Evolutionary conservation across 257 asterid species (phyloP).

Genomic region (Solanum gracilifrons): DNA sequence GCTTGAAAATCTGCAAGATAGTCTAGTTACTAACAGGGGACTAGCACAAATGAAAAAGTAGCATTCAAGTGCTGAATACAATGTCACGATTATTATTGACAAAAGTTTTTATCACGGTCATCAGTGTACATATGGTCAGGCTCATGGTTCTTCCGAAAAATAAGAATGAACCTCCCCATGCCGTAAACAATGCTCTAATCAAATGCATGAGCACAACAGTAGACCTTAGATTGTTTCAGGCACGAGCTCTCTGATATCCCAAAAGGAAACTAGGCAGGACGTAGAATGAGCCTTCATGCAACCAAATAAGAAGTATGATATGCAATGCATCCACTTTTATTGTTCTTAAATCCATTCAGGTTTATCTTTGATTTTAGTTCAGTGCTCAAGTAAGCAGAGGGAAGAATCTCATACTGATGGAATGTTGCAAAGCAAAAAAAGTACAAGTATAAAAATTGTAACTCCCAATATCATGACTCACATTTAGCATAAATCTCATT

Average conservation of each 20-base stretch:
- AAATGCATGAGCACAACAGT: neutral
- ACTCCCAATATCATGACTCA: slow-evolving; percentile 23
- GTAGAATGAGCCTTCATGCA: neutral
- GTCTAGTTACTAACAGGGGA: neutral
- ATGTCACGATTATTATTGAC: neutral
- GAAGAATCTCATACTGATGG: neutral
- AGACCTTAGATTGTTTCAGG: neutral
- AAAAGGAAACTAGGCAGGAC: neutral
- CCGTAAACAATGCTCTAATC: neutral
- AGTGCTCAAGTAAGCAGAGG: neutral
- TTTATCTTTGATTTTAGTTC: neutral
- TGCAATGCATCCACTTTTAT: neutral
- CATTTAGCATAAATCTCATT: slow-evolving; percentile 93
- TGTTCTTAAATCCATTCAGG: neutral
- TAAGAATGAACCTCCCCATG: neutral
- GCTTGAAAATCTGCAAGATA: slow-evolving; percentile 63
- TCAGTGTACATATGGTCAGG: neutral
- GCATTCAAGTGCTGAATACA: neutral
- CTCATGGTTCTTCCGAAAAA: neutral
- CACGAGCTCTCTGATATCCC: neutral
- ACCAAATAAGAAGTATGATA: neutral
- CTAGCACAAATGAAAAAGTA: neutral
- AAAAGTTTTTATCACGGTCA: neutral
- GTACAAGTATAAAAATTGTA: neutral
- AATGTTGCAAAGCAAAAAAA: neutral